Evolutionary conservation across 2,329 filamentous ascomycete genomes (phyloP).

Genomic region (Rhinocladiella similis): DNA sequence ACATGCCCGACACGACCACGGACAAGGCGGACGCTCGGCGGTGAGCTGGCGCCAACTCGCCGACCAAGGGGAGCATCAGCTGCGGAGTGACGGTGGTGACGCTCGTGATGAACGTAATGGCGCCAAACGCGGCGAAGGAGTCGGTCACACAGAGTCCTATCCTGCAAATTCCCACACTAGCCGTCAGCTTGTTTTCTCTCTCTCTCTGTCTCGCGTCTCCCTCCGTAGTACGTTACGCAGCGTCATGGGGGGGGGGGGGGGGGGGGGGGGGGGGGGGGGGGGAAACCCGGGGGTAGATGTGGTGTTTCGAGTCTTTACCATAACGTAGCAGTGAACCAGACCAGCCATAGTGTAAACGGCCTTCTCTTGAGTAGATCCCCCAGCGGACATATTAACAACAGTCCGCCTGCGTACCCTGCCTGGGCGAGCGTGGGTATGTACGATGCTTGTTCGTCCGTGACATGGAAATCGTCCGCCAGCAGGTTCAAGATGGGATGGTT

Average conservation of each 20-base stretch:
- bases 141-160: conserved; percentile 69
- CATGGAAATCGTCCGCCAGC: conserved; percentile 68
- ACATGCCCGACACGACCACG: conserved; percentile 72
- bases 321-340: conserved; percentile 66
- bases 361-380: conserved; percentile 69
- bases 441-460: conserved; percentile 67
- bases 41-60: conserved; percentile 71
- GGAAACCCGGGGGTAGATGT: no score
- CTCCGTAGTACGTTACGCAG: neutral
- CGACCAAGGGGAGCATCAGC: conserved; percentile 77
- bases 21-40: conserved; percentile 69
- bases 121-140: conserved; percentile 64
- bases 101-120: conserved; percentile 71
- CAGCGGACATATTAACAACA: conserved; percentile 73
- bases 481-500: conserved; percentile 77
- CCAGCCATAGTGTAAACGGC: conserved; percentile 64
- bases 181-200: no score
- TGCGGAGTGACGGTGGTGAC: conserved; percentile 79
- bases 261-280: no score
- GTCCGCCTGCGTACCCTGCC: conserved; percentile 72
- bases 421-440: conserved; percentile 75
- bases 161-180: conserved; percentile 2
- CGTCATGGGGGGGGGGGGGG: no score
- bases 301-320: conserved; percentile 50
- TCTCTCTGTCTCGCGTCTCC: no score